Evolutionary conservation across 495 filamentous ascomycete genomes (phyloP).

Genomic region (Daldinia concentrica): DNA sequence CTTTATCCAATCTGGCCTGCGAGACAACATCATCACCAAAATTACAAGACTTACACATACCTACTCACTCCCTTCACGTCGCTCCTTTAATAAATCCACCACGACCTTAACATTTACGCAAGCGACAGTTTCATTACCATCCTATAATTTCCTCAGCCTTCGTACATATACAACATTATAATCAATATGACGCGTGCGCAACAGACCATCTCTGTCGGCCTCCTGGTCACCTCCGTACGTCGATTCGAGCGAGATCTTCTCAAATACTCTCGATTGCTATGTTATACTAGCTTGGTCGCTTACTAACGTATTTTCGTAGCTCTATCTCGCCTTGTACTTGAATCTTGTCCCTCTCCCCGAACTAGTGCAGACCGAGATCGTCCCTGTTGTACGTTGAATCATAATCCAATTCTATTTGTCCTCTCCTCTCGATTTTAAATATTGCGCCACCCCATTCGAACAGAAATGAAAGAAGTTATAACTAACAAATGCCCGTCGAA

Average conservation of each 20-base stretch:
- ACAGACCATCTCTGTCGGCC: constrained; percentile 85
- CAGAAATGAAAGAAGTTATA: background rate
- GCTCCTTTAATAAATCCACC: constrained; percentile 19
- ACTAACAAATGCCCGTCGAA: constrained; percentile 2
- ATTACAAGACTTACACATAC: background rate
- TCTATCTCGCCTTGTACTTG: constrained; percentile 88
- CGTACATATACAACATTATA: background rate
- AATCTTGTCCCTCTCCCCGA: constrained; percentile 84
- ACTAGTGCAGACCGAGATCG: constrained; percentile 73
- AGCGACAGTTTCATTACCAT: background rate
- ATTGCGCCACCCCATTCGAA: background rate
- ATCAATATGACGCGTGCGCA: constrained; percentile 88
- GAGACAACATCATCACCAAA: constrained; percentile 1
- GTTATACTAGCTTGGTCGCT: background rate
- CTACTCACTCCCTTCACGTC: constrained; percentile 13
- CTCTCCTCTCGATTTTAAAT: background rate
- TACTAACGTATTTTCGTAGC: constrained; percentile 55
- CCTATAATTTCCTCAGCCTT: background rate
- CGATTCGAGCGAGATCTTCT: constrained; percentile 2
- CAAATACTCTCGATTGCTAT: background rate
- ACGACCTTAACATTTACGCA: background rate
- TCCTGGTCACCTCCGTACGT: constrained; percentile 85
- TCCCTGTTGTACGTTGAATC: constrained; percentile 68
- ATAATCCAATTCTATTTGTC: constrained; percentile 3
- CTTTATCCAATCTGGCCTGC: constrained; percentile 1